Percentiles rank a stretch among this genome's conserved stretches.
Evolutionary conservation across 2,329 filamentous ascomycete genomes (phyloP).

Genomic region (Sporothrix pseudoabietina): DNA sequence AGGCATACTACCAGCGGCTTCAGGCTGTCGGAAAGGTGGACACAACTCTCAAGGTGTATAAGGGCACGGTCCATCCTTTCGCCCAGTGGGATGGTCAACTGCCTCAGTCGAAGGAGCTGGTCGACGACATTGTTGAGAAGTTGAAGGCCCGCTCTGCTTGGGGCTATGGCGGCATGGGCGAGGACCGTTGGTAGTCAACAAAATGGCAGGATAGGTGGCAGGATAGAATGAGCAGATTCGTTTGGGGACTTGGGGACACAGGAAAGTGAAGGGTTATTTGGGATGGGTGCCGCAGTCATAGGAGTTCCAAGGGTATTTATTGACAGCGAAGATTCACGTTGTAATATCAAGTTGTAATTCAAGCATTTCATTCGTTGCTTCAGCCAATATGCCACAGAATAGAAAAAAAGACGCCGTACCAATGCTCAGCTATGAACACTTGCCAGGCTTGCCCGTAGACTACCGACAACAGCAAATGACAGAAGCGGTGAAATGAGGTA

Average conservation of each 20-base stretch:
- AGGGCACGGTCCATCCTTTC: slow-evolving; percentile 32
- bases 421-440: slow-evolving; percentile 30
- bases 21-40: background rate
- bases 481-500: slow-evolving; percentile 46
- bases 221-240: background rate
- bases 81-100: slow-evolving; percentile 31
- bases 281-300: too few relatives aligned
- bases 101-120: slow-evolving; percentile 15
- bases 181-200: too few relatives aligned
- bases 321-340: too few relatives aligned
- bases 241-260: too few relatives aligned
- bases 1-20: slow-evolving; percentile 28
- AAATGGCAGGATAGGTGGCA: background rate
- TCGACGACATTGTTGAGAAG: slow-evolving; percentile 10
- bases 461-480: slow-evolving; percentile 44
- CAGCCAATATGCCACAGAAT: too few relatives aligned
- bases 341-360: too few relatives aligned
- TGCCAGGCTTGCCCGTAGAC: slow-evolving; percentile 41
- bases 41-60: slow-evolving; percentile 22
- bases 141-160: slow-evolving; percentile 3
- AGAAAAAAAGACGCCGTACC: background rate
- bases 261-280: too few relatives aligned
- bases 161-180: too few relatives aligned
- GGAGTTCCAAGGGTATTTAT: too few relatives aligned
- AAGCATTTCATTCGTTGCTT: too few relatives aligned